A percentile compares a stretch with the other conserved stretches of the same genome.
These are phyloP conservation scores for Venturia effusa DNA, from an alignment of 2,329 filamentous ascomycete genomes.

Conservation along the genomic window DNA sequence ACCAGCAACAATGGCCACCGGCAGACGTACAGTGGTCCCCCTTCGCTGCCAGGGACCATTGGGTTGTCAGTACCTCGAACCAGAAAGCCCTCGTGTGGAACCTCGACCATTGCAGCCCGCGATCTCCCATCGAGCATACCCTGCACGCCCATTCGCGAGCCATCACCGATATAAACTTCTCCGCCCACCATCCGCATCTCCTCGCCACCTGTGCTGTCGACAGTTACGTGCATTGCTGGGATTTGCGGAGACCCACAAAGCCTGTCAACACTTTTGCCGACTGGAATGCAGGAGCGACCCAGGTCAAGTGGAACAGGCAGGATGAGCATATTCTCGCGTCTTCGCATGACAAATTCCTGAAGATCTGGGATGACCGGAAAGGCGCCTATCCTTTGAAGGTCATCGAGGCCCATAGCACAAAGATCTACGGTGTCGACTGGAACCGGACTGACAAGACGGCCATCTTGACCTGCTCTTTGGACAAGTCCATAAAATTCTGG, in stretches of 20 bases:
- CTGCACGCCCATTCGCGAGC: slow-evolving; percentile 76
- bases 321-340: slow-evolving; percentile 81
- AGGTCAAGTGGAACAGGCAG: slow-evolving; percentile 90
- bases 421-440: slow-evolving; percentile 95
- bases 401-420: slow-evolving; percentile 79
- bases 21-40: slow-evolving; percentile 97
- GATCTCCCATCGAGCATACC: slow-evolving; percentile 80
- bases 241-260: slow-evolving; percentile 62
- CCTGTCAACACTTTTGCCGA: slow-evolving; percentile 77
- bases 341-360: slow-evolving; percentile 76
- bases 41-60: slow-evolving; percentile 78
- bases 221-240: slow-evolving; percentile 89
- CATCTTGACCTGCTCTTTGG: slow-evolving; percentile 78
- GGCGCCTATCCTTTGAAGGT: slow-evolving; percentile 68
- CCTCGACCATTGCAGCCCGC: slow-evolving; percentile 56
- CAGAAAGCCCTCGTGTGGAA: slow-evolving; percentile 95
- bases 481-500: slow-evolving; percentile 91
- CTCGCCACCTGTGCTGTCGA: slow-evolving; percentile 87
- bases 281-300: slow-evolving; percentile 87
- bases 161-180: slow-evolving; percentile 95
- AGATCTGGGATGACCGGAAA: slow-evolving; percentile 82
- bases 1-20: slow-evolving; percentile 86
- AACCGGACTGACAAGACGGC: slow-evolving; percentile 63
- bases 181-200: slow-evolving; percentile 79
- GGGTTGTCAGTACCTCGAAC: slow-evolving; percentile 90